A percentile compares a stretch with the other conserved stretches of the same genome.
phyloP scores from a whole-genome alignment of 768 basidiomycete genomes.

The Guyanaporus albipodus region DNA sequence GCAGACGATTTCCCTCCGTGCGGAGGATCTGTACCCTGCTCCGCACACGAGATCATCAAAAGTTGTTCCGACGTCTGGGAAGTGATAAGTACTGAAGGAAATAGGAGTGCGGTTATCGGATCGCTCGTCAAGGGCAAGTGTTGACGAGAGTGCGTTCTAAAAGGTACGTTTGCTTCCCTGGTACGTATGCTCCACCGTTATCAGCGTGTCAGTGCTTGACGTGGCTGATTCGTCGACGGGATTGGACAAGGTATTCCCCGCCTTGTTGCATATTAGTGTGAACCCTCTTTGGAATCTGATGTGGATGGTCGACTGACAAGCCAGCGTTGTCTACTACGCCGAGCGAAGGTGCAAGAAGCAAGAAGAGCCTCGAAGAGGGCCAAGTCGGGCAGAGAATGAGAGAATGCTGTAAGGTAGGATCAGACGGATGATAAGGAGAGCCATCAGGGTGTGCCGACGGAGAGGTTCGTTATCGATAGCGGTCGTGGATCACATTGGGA shows the following conservation, averaged over 20 bases:
- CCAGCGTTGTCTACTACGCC: background rate
- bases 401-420: no score
- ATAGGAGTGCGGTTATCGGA: slow-evolving; percentile 1
- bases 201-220: background rate
- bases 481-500: slow-evolving; percentile 15
- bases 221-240: background rate
- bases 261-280: slow-evolving; percentile 1
- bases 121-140: slow-evolving; percentile 5
- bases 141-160: background rate
- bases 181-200: slow-evolving; percentile 7
- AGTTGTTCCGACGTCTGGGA: slow-evolving; percentile 9
- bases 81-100: slow-evolving; percentile 3
- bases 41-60: slow-evolving; percentile 7
- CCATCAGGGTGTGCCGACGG: slow-evolving; percentile 7
- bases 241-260: slow-evolving; percentile 4
- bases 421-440: background rate
- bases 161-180: background rate
- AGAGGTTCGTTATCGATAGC: slow-evolving; percentile 10
- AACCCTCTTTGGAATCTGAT: background rate
- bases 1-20: slow-evolving; percentile 4
- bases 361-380: background rate
- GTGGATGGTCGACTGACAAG: background rate
- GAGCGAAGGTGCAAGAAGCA: background rate
- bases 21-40: slow-evolving; percentile 7
- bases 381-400: background rate